Percentiles rank a stretch among this genome's conserved stretches.
Conservation (phyloP, 371 early-diverging fungal species). For the Smittium mucronatum region DNA sequence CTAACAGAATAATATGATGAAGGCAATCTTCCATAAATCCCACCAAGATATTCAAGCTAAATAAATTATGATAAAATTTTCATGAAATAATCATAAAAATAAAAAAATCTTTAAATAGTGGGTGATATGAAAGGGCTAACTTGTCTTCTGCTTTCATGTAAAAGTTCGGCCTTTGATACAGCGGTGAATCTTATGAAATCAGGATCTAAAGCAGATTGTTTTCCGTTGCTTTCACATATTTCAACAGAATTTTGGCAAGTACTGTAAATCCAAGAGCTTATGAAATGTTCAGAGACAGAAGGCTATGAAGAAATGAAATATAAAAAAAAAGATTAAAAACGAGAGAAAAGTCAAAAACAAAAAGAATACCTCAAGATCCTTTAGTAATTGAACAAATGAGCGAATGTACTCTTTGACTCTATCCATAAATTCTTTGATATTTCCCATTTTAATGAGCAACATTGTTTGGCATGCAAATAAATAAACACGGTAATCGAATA, state of each 20-base stretch:
- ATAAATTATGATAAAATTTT: background rate
- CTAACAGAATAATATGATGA: background rate
- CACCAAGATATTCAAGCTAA: slow-evolving; percentile 17
- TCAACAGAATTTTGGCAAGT: slow-evolving; percentile 15
- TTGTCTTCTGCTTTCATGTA: slow-evolving; percentile 25
- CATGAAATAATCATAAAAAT: background rate
- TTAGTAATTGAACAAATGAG: slow-evolving; percentile 20
- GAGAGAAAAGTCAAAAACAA: slow-evolving; percentile 4
- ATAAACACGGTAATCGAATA: slow-evolving; percentile 90
- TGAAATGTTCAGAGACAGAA: slow-evolving; percentile 5
- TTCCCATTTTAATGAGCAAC: slow-evolving; percentile 52
- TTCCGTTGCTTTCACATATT: slow-evolving; percentile 26
- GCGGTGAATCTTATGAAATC: slow-evolving; percentile 14
- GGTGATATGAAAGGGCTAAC: background rate
- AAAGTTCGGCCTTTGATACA: slow-evolving; percentile 29
- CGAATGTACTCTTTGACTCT: slow-evolving; percentile 23
- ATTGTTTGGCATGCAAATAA: slow-evolving; percentile 78
- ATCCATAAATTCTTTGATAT: slow-evolving; percentile 25
- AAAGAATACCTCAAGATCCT: slow-evolving; percentile 23
- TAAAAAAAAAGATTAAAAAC: background rate
- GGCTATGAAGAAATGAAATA: slow-evolving; percentile 5
- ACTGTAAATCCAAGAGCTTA: slow-evolving; percentile 10
- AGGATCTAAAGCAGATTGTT: slow-evolving; percentile 9
- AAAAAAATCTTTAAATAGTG: background rate
- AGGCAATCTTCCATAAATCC: slow-evolving; percentile 5